Evolutionary conservation across 108 stramenopile species (phyloP), one percentile per base, ranked within the genome.

Genomic region (Fragilaria crotonensis): DNA sequence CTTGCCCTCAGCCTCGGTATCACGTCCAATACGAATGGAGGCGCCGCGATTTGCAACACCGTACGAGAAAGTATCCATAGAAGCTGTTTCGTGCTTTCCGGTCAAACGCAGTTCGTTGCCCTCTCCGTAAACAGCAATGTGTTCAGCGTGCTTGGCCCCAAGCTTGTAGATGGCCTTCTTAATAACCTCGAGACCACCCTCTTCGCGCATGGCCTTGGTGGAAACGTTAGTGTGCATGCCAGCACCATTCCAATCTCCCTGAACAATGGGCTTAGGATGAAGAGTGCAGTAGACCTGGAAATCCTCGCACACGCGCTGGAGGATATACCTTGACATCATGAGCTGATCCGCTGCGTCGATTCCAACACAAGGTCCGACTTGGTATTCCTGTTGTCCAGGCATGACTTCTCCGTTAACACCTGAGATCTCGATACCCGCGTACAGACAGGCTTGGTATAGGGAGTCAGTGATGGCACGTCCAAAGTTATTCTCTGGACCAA

Each of bases 221-320:
- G 94, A 95, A 51, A 96, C 94, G 76, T 98, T 98, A 55, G 94
- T 96, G 83, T 96, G 96, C 88, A 91, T 90, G 44, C 98, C 98
- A 9, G 98, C 95, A 11, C 98, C 98, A 74, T 98, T 98, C 98
- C 98, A 98, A 73, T 98, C 96, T 21, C 98, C 98, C 47, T 95
- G 84, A 18, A 80, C 77, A 72, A 97, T 98, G 41, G 96, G 98
- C 78, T 98, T 97, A 71, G 96, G 96, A 85, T 96, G 94, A 51
- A 97, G 78, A 30, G 92, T 91, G 60, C 93, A 95, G 79, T 87
- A 89, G 25, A 98, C 94, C 54, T 96, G 95, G 71, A 95, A 95
- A 61, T 95, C 94, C 71, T 98, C 97, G 74, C 95, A 96, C 25
- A 98, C 93, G 31, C 97, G 91, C 60, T 87, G 75, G 66, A 98